These are phyloP conservation scores for Rhododendron vialii DNA, from an alignment of 148 eudicot species.

Conservation along the genomic window DNA sequence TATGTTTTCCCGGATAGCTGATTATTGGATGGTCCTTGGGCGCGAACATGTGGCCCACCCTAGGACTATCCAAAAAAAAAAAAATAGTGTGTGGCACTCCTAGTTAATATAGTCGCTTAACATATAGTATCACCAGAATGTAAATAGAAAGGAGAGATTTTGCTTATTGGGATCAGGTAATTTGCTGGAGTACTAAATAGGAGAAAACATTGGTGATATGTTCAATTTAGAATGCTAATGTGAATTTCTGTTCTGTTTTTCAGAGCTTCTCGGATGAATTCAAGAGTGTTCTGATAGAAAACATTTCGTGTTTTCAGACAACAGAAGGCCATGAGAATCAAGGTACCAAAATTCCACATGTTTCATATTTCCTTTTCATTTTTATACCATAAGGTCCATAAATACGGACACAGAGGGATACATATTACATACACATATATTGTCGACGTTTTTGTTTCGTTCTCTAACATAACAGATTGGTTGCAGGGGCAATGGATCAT, in stretches of 20 bases:
- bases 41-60: no score
- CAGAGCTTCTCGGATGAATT: constrained; percentile 44
- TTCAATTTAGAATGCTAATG: not conserved
- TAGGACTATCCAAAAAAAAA: no score
- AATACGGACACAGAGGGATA: no score
- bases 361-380: not conserved
- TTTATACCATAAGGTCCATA: not conserved
- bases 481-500: constrained; percentile 28
- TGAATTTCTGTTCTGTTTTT: not conserved
- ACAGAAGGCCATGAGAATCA: constrained; percentile 9
- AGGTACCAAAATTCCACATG: constrained; percentile 17
- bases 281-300: constrained; percentile 48
- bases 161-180: no score
- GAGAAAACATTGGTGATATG: not conserved
- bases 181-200: not conserved
- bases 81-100: no score
- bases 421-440: not conserved
- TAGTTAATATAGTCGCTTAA: no score
- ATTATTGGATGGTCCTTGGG: no score
- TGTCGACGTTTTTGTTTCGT: not conserved
- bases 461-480: not conserved
- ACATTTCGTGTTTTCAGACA: constrained; percentile 32
- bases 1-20: no score
- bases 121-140: no score
- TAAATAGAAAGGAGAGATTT: no score